These are phyloP conservation scores for Aspergillus mulundensis DNA, from an alignment of 495 filamentous ascomycete genomes.

Conservation along the genomic window DNA sequence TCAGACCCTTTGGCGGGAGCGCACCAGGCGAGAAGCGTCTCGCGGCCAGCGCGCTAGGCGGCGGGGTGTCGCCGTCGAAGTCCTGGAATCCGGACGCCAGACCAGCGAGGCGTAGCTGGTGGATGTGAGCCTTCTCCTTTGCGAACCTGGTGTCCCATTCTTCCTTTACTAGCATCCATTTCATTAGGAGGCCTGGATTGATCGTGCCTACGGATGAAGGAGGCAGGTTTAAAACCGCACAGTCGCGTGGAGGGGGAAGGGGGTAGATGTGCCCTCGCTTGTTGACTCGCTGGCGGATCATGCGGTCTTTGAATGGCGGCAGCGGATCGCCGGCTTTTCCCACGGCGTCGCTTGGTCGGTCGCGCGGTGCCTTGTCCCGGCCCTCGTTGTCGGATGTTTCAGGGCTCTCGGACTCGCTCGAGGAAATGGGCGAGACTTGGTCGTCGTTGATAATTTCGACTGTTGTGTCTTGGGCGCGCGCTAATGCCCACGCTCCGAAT, in stretches of 20 bases:
- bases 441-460: conserved; percentile 82
- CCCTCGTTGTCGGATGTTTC: conserved; percentile 20
- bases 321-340: conserved; percentile 80
- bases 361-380: conserved; percentile 17
- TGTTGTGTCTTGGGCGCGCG: conserved; percentile 69
- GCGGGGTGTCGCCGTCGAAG: conserved; percentile 71
- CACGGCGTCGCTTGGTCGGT: conserved; percentile 39
- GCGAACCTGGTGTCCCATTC: conserved; percentile 69
- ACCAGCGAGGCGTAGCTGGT: conserved; percentile 65
- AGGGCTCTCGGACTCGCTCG: conserved; percentile 43
- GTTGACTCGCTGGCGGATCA: conserved; percentile 86
- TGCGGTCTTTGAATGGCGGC: conserved; percentile 72
- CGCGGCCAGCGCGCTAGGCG: conserved; percentile 77
- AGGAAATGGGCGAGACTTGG: conserved; percentile 68
- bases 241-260: conserved; percentile 56
- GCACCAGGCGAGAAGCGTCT: conserved; percentile 52
- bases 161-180: conserved; percentile 71
- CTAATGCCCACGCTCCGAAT: conserved; percentile 86
- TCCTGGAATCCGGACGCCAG: conserved; percentile 63
- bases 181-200: conserved; percentile 72
- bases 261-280: conserved; percentile 67
- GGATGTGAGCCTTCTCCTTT: conserved; percentile 61
- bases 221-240: conserved; percentile 59
- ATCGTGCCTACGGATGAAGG: conserved; percentile 67
- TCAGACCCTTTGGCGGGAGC: conserved; percentile 44